Conservation (phyloP, 208 protist genomes). For the Blechomonas ayalai region DNA sequence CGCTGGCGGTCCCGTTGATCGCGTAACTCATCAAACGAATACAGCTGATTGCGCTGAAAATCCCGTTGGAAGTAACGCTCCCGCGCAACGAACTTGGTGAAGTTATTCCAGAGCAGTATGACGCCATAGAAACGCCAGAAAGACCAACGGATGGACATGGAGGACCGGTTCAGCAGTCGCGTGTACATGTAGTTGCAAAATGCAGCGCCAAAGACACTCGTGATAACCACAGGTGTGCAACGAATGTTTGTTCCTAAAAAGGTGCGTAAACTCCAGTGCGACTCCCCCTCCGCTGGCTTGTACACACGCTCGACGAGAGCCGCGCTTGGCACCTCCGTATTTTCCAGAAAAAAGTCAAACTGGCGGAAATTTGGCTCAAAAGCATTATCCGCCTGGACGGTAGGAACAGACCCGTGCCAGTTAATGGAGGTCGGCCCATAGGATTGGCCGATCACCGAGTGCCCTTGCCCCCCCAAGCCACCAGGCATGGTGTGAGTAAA, state of each 20-base stretch:
- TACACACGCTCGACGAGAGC: constrained; percentile 63
- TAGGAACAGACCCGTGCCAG: constrained; percentile 75
- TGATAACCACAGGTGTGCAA: constrained; percentile 69
- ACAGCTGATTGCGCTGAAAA: constrained; percentile 85
- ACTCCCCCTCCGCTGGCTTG: constrained; percentile 61
- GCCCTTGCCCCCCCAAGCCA: constrained; percentile 21
- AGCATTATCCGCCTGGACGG: constrained; percentile 45
- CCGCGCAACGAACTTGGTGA: constrained; percentile 76
- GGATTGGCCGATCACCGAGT: constrained; percentile 22
- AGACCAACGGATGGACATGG: constrained; percentile 68
- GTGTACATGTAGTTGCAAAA: constrained; percentile 79
- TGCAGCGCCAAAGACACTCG: constrained; percentile 56
- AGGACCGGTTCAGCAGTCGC: constrained; percentile 58
- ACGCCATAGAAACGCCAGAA: constrained; percentile 65
- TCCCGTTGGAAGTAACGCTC: constrained; percentile 83
- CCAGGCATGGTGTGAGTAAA: constrained; percentile 29
- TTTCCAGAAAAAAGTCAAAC: constrained; percentile 81
- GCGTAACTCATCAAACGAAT: constrained; percentile 75
- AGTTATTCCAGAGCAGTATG: constrained; percentile 78
- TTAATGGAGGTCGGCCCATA: constrained; percentile 63
- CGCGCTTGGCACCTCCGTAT: constrained; percentile 56
- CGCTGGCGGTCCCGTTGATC: constrained; percentile 78
- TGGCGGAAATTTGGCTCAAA: constrained; percentile 86
- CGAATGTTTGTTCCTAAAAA: constrained; percentile 61
- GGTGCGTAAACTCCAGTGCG: constrained; percentile 62